Evolutionary conservation across 805 yeast genomes (phyloP), one percentile per base, ranked within the genome.

Genomic region (Blastobotrys robertii): DNA sequence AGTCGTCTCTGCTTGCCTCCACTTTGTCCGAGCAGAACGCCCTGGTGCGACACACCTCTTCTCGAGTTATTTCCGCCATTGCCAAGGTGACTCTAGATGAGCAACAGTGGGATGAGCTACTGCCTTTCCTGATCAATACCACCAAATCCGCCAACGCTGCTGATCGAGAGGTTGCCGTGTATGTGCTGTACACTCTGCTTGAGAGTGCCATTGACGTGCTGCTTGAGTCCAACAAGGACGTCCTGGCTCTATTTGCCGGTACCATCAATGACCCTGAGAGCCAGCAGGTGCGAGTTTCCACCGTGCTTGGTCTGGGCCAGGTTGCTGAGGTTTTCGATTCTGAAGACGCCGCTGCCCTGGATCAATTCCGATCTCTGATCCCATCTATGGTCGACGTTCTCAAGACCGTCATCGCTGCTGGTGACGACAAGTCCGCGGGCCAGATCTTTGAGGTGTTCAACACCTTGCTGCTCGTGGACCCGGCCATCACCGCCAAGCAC

Each of bases 31-130:
- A 81, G 62, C 73, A 76, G 50, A 66, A 71, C 44, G 72, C 78
- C 46, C 68, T 76, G 44, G 81, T 87, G 48, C 79, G 96, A 64
- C 97, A 92, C 66, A 79, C 94, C 14, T 73, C 82, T 43, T 88
- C 97, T 16, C 79, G 96, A 63, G 84, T 88, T 45, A 79, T 92
- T 54, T 79, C 96, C 25, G 80, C 87, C 37, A 84, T 92, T 59
- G 94, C 85, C 33, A 77, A 78, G 52, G 63, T 70, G 43, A 97
- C 90, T 61, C 68, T 87, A 49, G 78, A 77, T 42, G 72, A 73
- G 32, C 63, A 70, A 48, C 62, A 73, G 51, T 92, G 97, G 97
- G 74, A 80, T 4, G 79, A 77, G 34, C 72, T 92, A 51, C 72
- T 90, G 48, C 82, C 84, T 30, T 68, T 75, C 42, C 70, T 92